Evolutionary conservation across 2,329 filamentous ascomycete genomes (phyloP).

Genomic region (Colletotrichum cereale): DNA sequence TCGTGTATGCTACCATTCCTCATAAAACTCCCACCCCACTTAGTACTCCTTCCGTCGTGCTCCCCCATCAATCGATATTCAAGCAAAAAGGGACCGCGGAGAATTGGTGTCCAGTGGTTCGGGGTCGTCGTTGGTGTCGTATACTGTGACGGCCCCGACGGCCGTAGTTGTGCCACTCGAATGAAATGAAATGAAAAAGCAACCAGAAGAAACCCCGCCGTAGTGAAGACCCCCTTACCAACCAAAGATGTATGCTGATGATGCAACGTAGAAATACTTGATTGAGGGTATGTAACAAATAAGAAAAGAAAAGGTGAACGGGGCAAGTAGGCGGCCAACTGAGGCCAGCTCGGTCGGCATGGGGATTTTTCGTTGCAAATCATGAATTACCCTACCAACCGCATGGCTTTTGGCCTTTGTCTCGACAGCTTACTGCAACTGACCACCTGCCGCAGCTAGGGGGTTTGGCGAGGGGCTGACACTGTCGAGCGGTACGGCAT

Average conservation of each 20-base stretch:
- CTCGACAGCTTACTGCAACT: constrained; percentile 5
- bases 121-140: constrained; percentile 20
- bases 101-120: constrained; percentile 6
- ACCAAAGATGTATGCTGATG: constrained; percentile 30
- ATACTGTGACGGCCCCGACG: constrained; percentile 20
- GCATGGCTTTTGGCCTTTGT: constrained; percentile 26
- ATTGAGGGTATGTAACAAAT: constrained; percentile 40
- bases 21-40: constrained; percentile 11
- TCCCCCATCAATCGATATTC: neutral
- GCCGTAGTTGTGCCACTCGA: neutral
- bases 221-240: constrained; percentile 28
- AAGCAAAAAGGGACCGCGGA: constrained; percentile 2
- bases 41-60: neutral
- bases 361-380: constrained; percentile 19
- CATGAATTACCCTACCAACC: constrained; percentile 34
- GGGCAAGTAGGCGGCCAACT: constrained; percentile 29
- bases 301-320: constrained; percentile 27
- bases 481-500: constrained; percentile 85
- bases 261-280: constrained; percentile 40
- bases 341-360: constrained; percentile 38
- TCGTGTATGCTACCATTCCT: constrained; percentile 10
- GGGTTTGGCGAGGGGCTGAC: constrained; percentile 68
- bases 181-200: neutral
- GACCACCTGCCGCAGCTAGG: constrained; percentile 16
- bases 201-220: neutral